Evolutionary conservation across 768 basidiomycete species (phyloP).

Genomic region (Trichaptum fuscoviolaceum): DNA sequence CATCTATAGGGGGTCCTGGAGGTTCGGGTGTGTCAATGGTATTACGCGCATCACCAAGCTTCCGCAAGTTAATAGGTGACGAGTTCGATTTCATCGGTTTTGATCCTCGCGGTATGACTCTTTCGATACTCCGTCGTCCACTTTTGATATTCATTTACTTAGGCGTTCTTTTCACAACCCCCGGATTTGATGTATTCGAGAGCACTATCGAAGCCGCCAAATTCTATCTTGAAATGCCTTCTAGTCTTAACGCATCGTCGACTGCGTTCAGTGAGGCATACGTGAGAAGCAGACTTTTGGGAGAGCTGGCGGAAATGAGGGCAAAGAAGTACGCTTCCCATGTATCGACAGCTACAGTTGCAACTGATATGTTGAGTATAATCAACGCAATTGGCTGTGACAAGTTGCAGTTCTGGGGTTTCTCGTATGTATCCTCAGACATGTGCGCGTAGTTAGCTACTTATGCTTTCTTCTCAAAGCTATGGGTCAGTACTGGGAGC

Average conservation of each 20-base stretch:
- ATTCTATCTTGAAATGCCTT: no score
- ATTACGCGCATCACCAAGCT: neutral
- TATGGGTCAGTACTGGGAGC: conserved; percentile 13
- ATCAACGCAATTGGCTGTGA: conserved; percentile 25
- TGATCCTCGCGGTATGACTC: conserved; percentile 20
- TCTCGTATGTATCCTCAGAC: conserved; percentile 8
- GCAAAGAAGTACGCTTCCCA: conserved; percentile 24
- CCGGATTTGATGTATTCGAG: conserved; percentile 13
- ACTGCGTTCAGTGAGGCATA: conserved; percentile 2
- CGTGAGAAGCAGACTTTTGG: neutral
- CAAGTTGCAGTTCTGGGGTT: conserved; percentile 33
- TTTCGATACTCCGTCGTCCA: neutral
- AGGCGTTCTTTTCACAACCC: conserved; percentile 16
- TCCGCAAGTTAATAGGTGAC: conserved; percentile 15
- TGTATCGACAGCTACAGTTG: conserved; percentile 33
- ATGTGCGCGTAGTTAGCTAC: neutral
- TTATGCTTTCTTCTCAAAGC: neutral
- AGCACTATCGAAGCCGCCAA: conserved; percentile 12
- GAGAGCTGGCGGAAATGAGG: conserved; percentile 10
- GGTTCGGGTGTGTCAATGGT: conserved; percentile 14
- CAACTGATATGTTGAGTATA: conserved; percentile 33
- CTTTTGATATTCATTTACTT: neutral
- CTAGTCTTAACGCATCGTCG: conserved; percentile 12
- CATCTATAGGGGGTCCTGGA: conserved; percentile 15
- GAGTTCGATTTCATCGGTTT: conserved; percentile 19